These are phyloP conservation scores for Entamoeba histolytica DNA, from an alignment of 208 protist genomes.

Conservation along the genomic window DNA sequence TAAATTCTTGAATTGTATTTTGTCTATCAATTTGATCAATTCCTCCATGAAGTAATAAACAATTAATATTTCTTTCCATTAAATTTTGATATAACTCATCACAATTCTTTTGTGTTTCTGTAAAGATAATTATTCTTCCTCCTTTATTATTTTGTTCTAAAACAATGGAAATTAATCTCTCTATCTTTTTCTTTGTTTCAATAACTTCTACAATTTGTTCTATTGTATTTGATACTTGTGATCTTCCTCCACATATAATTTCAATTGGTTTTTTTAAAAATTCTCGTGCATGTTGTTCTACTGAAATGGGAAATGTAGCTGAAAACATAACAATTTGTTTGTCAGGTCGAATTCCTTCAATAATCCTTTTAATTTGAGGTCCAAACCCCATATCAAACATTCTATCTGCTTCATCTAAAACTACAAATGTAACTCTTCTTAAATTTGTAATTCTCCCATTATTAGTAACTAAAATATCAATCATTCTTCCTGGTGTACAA, in stretches of 20 bases:
- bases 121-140: not conserved
- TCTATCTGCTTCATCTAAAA: constrained; percentile 64
- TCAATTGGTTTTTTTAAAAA: constrained; percentile 7
- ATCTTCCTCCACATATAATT: constrained; percentile 9
- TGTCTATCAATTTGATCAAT: constrained; percentile 6
- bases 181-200: not conserved
- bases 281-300: not conserved
- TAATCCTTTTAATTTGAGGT: not conserved
- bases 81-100: not conserved
- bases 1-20: not conserved
- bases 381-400: constrained; percentile 70
- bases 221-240: not conserved
- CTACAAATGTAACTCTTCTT: constrained; percentile 23
- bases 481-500: constrained; percentile 71
- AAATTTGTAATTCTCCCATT: constrained; percentile 34
- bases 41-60: not conserved
- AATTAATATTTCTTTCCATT: not conserved
- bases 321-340: constrained; percentile 35
- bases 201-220: not conserved
- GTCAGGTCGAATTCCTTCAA: not conserved
- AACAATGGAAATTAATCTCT: not conserved
- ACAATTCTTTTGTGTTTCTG: not conserved
- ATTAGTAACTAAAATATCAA: constrained; percentile 54
- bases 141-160: not conserved
- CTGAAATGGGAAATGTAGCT: constrained; percentile 24